These are phyloP conservation scores for Fraxinus pennsylvanica DNA, from an alignment of 257 asterid genomes.

Conservation along the genomic window DNA sequence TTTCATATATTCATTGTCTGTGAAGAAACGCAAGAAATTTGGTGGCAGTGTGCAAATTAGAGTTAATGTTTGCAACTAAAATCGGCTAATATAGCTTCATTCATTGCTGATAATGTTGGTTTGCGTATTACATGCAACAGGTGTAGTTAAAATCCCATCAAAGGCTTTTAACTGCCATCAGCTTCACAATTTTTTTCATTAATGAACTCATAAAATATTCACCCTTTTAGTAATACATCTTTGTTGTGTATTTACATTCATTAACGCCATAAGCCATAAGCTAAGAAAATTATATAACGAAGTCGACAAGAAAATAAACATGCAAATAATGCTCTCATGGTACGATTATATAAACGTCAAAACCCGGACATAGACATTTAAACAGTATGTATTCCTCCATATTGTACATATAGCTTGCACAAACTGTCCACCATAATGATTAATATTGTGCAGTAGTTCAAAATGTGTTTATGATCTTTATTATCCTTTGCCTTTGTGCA, in stretches of 20 bases:
- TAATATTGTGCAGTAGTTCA: too few species aligned
- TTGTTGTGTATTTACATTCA: background rate
- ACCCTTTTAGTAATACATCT: background rate
- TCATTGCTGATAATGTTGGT: conserved; percentile 57
- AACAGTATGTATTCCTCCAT: too few species aligned
- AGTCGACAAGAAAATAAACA: background rate
- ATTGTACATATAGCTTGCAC: too few species aligned
- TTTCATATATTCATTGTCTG: conserved; percentile 33
- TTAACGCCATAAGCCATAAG: background rate
- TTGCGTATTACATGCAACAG: conserved; percentile 30
- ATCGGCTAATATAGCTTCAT: conserved; percentile 32
- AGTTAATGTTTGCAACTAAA: conserved; percentile 30
- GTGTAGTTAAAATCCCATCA: conserved; percentile 40
- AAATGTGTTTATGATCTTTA: background rate
- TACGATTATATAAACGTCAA: too few species aligned
- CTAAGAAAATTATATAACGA: background rate
- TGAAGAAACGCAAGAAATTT: conserved; percentile 47
- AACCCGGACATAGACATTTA: too few species aligned
- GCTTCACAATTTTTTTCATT: conserved; percentile 13
- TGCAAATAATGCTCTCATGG: background rate
- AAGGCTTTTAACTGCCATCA: conserved; percentile 46
- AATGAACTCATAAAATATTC: conserved; percentile 17
- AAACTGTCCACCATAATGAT: too few species aligned
- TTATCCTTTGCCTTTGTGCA: background rate
- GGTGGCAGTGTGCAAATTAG: conserved; percentile 36